Evolutionary conservation across 2,329 filamentous ascomycete genomes (phyloP).

Genomic region (Exserohilum turcica): DNA sequence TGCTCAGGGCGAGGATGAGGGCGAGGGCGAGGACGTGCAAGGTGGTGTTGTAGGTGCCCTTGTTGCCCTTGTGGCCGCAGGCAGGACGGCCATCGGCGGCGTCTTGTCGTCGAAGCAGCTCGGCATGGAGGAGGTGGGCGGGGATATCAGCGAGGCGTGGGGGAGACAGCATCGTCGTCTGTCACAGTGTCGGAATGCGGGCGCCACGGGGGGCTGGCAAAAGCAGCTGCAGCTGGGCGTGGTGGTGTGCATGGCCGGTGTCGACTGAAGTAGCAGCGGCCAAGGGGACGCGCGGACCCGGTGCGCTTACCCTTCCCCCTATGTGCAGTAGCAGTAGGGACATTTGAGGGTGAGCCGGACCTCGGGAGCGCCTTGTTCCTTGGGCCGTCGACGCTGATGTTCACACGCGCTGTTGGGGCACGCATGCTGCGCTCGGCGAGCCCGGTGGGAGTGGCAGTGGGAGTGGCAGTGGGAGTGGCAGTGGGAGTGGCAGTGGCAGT

Average conservation of each 20-base stretch:
- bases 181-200: constrained; percentile 26
- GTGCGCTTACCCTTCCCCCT: constrained; percentile 9
- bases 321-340: too few species aligned
- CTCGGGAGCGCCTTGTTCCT: constrained; percentile 29
- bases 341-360: constrained; percentile 15
- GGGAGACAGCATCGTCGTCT: neutral
- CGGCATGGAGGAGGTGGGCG: constrained; percentile 53
- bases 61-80: constrained; percentile 57
- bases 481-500: too few species aligned
- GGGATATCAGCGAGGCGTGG: constrained; percentile 47
- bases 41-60: constrained; percentile 59
- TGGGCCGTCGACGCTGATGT: constrained; percentile 9
- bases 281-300: constrained; percentile 10
- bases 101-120: constrained; percentile 57
- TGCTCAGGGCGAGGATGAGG: constrained; percentile 62
- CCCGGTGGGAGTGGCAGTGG: too few species aligned
- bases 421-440: neutral
- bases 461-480: too few species aligned
- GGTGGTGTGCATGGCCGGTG: constrained; percentile 26
- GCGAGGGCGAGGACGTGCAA: constrained; percentile 64
- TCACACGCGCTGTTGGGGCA: neutral
- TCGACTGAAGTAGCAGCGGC: constrained; percentile 11
- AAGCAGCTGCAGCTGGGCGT: constrained; percentile 24
- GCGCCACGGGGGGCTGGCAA: neutral
- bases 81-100: constrained; percentile 50